A percentile compares a stretch with the other conserved stretches of the same genome.
phyloP scores from a whole-genome alignment of 305 asterid genomes.

The Fraxinus sp. region DNA sequence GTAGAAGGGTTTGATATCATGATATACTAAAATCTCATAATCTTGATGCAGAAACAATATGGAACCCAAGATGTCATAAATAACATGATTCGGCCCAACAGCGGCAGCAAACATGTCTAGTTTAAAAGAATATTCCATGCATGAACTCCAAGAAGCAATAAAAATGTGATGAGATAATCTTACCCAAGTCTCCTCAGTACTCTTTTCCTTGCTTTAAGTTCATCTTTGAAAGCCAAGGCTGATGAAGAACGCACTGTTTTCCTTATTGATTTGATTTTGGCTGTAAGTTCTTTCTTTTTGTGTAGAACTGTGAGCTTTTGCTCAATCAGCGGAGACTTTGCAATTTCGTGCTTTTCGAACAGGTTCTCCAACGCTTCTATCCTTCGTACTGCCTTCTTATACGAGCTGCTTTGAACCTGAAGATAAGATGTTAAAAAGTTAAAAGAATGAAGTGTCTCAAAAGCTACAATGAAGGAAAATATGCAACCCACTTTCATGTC shows the following conservation, averaged over 20 bases:
- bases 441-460: background rate
- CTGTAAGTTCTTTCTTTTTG: constrained; percentile 73
- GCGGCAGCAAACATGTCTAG: constrained; percentile 9
- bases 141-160: constrained; percentile 8
- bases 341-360: constrained; percentile 78
- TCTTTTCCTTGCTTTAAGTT: constrained; percentile 91
- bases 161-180: constrained; percentile 23
- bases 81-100: constrained; percentile 12
- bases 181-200: constrained; percentile 90
- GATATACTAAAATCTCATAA: background rate
- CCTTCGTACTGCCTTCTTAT: constrained; percentile 77
- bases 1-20: background rate
- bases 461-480: constrained; percentile 2
- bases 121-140: background rate
- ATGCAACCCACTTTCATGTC: constrained; percentile 73
- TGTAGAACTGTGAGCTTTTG: constrained; percentile 84
- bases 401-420: constrained; percentile 84
- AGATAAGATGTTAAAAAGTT: constrained; percentile 16
- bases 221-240: constrained; percentile 91
- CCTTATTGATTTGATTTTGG: constrained; percentile 77
- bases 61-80: background rate
- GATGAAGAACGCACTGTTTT: constrained; percentile 72
- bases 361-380: constrained; percentile 89
- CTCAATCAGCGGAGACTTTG: constrained; percentile 79
- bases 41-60: background rate